Percentiles rank a stretch among this genome's conserved stretches.
Conservation (phyloP, 78 protist genomes). For the Dictyostelium purpureum region DNA sequence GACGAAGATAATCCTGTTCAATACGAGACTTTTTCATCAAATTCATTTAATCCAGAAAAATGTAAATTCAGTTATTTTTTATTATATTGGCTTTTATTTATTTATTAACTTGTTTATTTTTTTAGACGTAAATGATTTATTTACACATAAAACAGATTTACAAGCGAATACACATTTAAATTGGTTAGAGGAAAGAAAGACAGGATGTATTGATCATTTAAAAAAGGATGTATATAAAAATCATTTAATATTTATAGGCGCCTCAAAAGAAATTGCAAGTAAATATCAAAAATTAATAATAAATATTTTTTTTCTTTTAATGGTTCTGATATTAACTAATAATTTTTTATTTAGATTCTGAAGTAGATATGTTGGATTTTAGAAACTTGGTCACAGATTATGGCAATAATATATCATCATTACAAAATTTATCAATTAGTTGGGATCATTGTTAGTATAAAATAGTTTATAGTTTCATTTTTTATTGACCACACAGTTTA, state of each 20-base stretch:
- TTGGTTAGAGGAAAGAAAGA: conserved; percentile 49
- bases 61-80: background rate
- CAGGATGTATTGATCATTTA: conserved; percentile 63
- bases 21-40: conserved; percentile 28
- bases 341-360: conserved; percentile 35
- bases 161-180: conserved; percentile 27
- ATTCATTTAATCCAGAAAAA: conserved; percentile 21
- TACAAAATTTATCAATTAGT: conserved; percentile 54
- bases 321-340: too few relatives aligned
- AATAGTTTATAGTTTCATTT: background rate
- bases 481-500: background rate
- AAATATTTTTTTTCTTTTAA: background rate
- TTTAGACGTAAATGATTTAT: conserved; percentile 56
- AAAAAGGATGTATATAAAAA: conserved; percentile 76
- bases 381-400: conserved; percentile 62
- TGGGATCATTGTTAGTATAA: conserved; percentile 66
- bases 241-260: conserved; percentile 73
- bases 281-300: background rate
- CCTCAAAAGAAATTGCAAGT: conserved; percentile 79
- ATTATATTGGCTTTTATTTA: background rate
- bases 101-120: background rate
- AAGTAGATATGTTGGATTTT: conserved; percentile 78
- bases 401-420: conserved; percentile 48
- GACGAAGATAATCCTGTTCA: conserved; percentile 46
- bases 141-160: conserved; percentile 23